These are phyloP conservation scores for Zygosaccharomyces siamensis DNA, from an alignment of 805 yeast genomes.

Conservation along the genomic window DNA sequence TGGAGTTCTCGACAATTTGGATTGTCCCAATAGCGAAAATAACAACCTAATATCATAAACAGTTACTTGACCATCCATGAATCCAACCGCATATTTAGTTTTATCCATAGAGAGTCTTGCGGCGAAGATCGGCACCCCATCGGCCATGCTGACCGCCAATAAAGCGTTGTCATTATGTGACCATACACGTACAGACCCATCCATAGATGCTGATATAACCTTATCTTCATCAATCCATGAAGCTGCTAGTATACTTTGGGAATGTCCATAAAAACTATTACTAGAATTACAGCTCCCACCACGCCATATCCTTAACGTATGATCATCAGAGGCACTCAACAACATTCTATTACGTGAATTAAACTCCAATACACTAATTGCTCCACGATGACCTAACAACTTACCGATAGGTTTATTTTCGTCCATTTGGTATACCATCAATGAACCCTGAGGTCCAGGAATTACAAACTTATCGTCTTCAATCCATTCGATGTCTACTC, in stretches of 20 bases:
- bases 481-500: constrained; percentile 69
- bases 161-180: constrained; percentile 36
- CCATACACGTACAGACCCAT: constrained; percentile 70
- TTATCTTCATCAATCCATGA: constrained; percentile 47
- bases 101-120: constrained; percentile 50
- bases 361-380: constrained; percentile 53
- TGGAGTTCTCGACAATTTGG: constrained; percentile 15
- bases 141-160: constrained; percentile 34
- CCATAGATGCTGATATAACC: constrained; percentile 57
- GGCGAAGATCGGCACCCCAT: constrained; percentile 52
- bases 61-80: constrained; percentile 54
- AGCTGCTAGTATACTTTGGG: constrained; percentile 51
- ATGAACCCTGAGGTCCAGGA: constrained; percentile 54
- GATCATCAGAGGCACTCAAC: constrained; percentile 76
- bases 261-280: constrained; percentile 48
- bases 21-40: constrained; percentile 9
- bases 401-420: constrained; percentile 46
- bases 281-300: constrained; percentile 53
- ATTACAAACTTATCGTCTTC: constrained; percentile 62
- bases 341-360: constrained; percentile 49
- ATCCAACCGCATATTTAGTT: constrained; percentile 56
- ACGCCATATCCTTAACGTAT: constrained; percentile 68
- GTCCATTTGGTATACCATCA: constrained; percentile 51
- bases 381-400: constrained; percentile 60
- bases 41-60: constrained; percentile 43